A percentile compares a stretch with the other conserved stretches of the same genome.
These are phyloP conservation scores for Didymella lethalis DNA, from an alignment of 2,329 filamentous ascomycete genomes.

Conservation along the genomic window DNA sequence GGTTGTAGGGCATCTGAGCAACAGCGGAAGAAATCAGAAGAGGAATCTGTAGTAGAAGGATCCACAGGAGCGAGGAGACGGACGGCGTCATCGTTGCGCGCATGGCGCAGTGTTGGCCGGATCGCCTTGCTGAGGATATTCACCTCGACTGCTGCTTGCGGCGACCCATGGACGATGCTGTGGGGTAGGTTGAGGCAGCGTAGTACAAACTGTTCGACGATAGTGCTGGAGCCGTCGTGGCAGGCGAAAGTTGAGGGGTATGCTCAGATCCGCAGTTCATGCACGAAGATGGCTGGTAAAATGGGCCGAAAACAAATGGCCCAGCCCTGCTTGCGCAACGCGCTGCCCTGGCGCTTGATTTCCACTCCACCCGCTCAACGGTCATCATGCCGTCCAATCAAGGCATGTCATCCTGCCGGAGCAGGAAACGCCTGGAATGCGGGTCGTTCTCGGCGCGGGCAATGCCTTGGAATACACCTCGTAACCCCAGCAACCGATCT, in stretches of 20 bases:
- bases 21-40: constrained; percentile 22
- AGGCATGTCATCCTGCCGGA: constrained; percentile 1
- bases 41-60: constrained; percentile 8
- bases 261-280: constrained; percentile 45
- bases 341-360: constrained; percentile 22
- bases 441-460: constrained; percentile 19
- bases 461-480: constrained; percentile 25
- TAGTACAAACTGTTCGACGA: constrained; percentile 26
- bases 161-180: constrained; percentile 30
- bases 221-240: constrained; percentile 22
- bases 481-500: constrained; percentile 17
- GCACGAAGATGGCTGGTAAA: constrained; percentile 43
- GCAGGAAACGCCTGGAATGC: constrained; percentile 26
- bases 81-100: constrained; percentile 8
- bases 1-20: constrained; percentile 75
- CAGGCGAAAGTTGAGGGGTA: constrained; percentile 25
- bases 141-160: constrained; percentile 29
- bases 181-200: constrained; percentile 20
- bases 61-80: constrained; percentile 9
- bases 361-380: constrained; percentile 20
- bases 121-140: constrained; percentile 27
- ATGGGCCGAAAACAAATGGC: constrained; percentile 39
- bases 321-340: constrained; percentile 36
- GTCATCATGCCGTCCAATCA: constrained; percentile 27
- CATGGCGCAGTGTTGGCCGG: constrained; percentile 15